Evolutionary conservation across 2,329 filamentous ascomycete genomes (phyloP).

Genomic region (Plectosphaerella cucumerina): DNA sequence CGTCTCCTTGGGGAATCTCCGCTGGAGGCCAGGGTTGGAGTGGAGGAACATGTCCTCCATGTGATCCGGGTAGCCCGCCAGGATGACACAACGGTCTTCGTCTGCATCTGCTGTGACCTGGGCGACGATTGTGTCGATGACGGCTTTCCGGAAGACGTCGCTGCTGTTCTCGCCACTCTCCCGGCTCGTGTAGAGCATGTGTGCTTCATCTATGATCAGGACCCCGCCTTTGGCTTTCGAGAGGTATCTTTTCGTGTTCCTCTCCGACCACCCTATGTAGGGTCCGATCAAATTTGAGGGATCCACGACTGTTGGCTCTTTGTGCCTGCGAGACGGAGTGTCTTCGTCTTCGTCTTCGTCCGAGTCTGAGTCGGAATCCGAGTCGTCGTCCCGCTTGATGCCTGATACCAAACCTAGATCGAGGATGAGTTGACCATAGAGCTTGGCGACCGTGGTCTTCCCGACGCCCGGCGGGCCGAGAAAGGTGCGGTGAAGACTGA

Average conservation of each 20-base stretch:
- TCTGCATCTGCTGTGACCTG: conserved; percentile 56
- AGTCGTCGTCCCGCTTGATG: conserved; percentile 33
- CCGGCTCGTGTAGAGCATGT: conserved; percentile 39
- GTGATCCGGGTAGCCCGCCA: conserved; percentile 56
- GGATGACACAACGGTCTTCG: conserved; percentile 58
- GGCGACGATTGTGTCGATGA: conserved; percentile 59
- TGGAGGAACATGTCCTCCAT: conserved; percentile 59
- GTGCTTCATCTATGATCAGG: conserved; percentile 62
- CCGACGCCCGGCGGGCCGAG: conserved; percentile 60
- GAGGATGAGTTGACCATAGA: conserved; percentile 56
- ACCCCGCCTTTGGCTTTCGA: conserved; percentile 54
- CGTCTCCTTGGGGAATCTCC: conserved; percentile 51
- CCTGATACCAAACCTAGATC: conserved; percentile 55
- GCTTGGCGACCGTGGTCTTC: conserved; percentile 59
- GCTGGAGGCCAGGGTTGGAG: conserved; percentile 53
- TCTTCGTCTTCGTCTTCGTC: too few relatives aligned
- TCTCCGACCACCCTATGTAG: conserved; percentile 51
- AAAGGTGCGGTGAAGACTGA: conserved; percentile 54
- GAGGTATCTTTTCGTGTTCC: conserved; percentile 53
- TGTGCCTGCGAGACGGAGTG: too few relatives aligned
- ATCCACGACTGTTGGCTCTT: conserved; percentile 49
- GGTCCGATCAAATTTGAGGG: conserved; percentile 55
- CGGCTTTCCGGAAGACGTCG: conserved; percentile 41
- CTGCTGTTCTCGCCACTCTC: conserved; percentile 12
- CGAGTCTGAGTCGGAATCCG: too few relatives aligned